These are phyloP conservation scores for Apiotrichum veenhuisii DNA, from an alignment of 1,284 basidiomycete species.

Conservation along the genomic window DNA sequence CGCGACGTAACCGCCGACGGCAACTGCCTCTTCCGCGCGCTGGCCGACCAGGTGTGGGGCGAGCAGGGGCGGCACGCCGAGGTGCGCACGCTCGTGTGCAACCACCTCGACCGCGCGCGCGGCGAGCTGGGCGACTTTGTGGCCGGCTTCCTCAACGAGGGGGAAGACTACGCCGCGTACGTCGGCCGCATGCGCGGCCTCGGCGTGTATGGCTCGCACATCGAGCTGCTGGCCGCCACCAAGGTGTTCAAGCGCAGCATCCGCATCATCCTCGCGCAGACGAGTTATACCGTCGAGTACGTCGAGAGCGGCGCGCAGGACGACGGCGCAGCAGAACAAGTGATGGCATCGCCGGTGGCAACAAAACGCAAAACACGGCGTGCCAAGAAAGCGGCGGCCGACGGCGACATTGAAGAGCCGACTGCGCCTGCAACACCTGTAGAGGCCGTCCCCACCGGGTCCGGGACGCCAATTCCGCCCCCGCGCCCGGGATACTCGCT, in stretches of 20 bases:
- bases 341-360: neutral
- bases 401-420: neutral
- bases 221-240: slow-evolving; percentile 42
- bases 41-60: slow-evolving; percentile 44
- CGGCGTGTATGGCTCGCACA: slow-evolving; percentile 40
- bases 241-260: slow-evolving; percentile 40
- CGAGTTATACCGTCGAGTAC: slow-evolving; percentile 39
- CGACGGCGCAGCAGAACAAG: neutral
- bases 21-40: slow-evolving; percentile 42
- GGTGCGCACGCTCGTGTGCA: slow-evolving; percentile 39
- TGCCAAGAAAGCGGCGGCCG: neutral
- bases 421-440: neutral
- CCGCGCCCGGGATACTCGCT: slow-evolving; percentile 29
- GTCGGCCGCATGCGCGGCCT: slow-evolving; percentile 37
- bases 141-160: slow-evolving; percentile 34
- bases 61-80: slow-evolving; percentile 37
- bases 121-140: slow-evolving; percentile 36
- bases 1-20: slow-evolving; percentile 45
- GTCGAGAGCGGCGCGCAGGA: neutral
- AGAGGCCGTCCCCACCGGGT: slow-evolving; percentile 16
- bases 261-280: slow-evolving; percentile 37
- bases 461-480: slow-evolving; percentile 23
- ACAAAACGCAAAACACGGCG: neutral
- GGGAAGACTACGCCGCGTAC: slow-evolving; percentile 38
- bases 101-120: slow-evolving; percentile 35